These are phyloP conservation scores for Aegilops speltoides DNA, from an alignment of 176 grass and related monocot species.

Conservation along the genomic window DNA sequence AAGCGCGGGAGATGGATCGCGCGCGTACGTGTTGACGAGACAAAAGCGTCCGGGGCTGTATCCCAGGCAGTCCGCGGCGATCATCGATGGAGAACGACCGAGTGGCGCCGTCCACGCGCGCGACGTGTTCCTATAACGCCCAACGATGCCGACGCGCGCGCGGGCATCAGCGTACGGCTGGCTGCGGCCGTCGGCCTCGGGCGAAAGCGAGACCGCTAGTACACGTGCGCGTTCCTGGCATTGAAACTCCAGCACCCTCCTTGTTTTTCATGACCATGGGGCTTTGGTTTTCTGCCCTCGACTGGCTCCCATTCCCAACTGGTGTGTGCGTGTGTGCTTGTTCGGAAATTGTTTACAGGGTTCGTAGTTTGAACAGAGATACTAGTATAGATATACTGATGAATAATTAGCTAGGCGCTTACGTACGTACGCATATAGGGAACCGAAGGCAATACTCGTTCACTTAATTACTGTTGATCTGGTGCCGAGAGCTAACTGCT, in stretches of 20 bases:
- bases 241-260: background rate
- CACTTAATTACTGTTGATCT: no score
- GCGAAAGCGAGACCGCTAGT: no score
- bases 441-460: no score
- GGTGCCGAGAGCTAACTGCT: no score
- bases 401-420: no score
- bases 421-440: no score
- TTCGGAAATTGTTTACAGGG: no score
- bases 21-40: background rate
- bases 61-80: background rate
- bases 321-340: no score
- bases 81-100: background rate
- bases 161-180: background rate
- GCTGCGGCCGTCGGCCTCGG: no score
- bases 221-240: background rate
- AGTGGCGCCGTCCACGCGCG: background rate
- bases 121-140: background rate
- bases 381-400: no score
- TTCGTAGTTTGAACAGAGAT: no score
- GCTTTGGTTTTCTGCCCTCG: background rate
- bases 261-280: background rate
- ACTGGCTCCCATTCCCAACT: background rate
- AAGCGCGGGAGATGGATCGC: background rate
- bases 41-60: background rate
- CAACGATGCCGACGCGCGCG: background rate